phyloP scores from a whole-genome alignment of 495 filamentous ascomycete species.

The Acidomyces sp. region DNA sequence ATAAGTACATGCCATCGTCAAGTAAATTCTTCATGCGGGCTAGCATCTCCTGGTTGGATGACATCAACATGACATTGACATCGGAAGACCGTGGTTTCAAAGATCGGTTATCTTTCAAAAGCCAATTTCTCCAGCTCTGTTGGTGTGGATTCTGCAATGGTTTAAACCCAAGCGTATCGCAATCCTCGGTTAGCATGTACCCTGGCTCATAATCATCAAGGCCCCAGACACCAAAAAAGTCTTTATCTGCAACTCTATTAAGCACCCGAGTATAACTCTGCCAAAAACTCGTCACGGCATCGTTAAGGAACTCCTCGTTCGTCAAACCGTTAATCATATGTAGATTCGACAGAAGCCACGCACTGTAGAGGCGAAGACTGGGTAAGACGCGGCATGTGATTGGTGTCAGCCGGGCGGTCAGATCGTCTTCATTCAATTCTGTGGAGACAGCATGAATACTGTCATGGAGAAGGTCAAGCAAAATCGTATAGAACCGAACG shows the following conservation, averaged over 20 bases:
- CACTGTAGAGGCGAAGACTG: constrained; percentile 57
- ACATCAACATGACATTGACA: constrained; percentile 40
- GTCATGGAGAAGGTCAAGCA: constrained; percentile 59
- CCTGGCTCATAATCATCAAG: constrained; percentile 37
- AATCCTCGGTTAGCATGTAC: constrained; percentile 69
- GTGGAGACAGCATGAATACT: constrained; percentile 43
- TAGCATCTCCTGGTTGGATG: constrained; percentile 59
- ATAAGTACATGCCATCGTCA: constrained; percentile 48
- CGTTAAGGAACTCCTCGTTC: constrained; percentile 40
- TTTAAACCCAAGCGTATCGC: constrained; percentile 58
- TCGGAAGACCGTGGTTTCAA: constrained; percentile 46
- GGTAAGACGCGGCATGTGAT: constrained; percentile 54
- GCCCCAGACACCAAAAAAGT: constrained; percentile 16
- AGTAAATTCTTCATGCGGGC: constrained; percentile 55
- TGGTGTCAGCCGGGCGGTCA: constrained; percentile 45
- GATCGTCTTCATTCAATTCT: constrained; percentile 15
- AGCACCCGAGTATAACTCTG: constrained; percentile 8
- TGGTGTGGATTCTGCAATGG: constrained; percentile 45
- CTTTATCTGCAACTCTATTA: constrained; percentile 8
- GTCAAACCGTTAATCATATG: constrained; percentile 28
- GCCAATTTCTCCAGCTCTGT: constrained; percentile 35
- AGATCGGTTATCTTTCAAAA: constrained; percentile 21
- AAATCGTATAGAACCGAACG: constrained; percentile 60
- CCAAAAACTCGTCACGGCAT: constrained; percentile 31
- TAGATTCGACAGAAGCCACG: constrained; percentile 49